Base-by-base conservation (phyloP, 1,284 basidiomycete species). In the Agroathelia rolfsii region DNA sequence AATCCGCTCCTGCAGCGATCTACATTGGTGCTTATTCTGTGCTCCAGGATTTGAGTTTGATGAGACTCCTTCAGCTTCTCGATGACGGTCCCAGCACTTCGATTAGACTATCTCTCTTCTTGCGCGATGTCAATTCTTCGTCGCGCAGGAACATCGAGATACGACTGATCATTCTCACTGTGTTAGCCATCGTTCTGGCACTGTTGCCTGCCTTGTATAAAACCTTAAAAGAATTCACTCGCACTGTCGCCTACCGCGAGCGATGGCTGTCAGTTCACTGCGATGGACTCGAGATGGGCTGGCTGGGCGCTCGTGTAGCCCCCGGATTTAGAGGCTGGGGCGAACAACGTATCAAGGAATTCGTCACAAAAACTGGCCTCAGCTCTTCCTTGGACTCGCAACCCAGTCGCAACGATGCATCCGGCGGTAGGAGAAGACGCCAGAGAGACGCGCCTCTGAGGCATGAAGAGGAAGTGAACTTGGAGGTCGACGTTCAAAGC, bases 41-140 rank as follows among this genome's bases (percentile, higher is more conserved):
- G 0, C 56, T 87, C 11, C 73, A 81, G 36, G 82, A 88, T 47
- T 66, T 88, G 31, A 82, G 77, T 37, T 51, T 89, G 12, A 53
- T 85, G 14, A 71, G 83, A 3, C 64, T 88, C 4, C 55, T 88
- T 24, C 66, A 72, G 20, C 52, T 78, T 10, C 55, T 84, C 24
- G 73, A 82, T 44, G 59, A 62, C 20, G 59, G 62, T 15, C 50
- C 55, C 19, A 47, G 63, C 11, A 56, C 61, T 6, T 49, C 59
- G 5, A 43, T 52, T 2, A 56, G 52, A 24, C 45, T 53, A 35
- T 32, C 42, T 20, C 38, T 57, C 7, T 47, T 38, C 22, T 47
- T 48, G 23, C 56, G 60, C 32, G 63, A 57, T 23, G 44, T 55
- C 7, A 64, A 72, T 31, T 61, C 70, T 1, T 67, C 67, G 18